A percentile compares a stretch with the other conserved stretches of the same genome.
Evolutionary conservation across 1,284 basidiomycete species (phyloP).

Genomic region (Rhodotorula sp.): DNA sequence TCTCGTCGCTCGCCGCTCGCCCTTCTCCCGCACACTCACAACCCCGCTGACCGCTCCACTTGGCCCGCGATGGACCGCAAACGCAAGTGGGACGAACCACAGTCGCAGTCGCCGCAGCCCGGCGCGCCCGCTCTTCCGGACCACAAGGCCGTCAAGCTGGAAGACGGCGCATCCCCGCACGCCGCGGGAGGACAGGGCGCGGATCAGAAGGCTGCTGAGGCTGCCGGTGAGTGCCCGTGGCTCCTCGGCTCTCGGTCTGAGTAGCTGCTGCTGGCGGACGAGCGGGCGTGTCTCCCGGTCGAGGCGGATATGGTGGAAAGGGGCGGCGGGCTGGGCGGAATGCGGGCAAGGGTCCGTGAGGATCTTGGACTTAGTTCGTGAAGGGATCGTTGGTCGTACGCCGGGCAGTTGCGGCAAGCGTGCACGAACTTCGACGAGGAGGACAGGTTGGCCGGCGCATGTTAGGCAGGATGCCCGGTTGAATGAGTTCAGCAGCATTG

Average conservation of each 20-base stretch:
- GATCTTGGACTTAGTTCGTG: no score
- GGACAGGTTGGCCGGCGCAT: no score
- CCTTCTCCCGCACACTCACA: no score
- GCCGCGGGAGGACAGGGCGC: neutral
- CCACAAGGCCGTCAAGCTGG: slow-evolving; percentile 56
- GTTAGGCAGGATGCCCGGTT: no score
- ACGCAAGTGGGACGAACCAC: slow-evolving; percentile 69
- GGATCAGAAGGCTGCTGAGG: slow-evolving; percentile 65
- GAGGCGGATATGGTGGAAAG: neutral
- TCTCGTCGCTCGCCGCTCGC: no score
- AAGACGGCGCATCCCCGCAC: slow-evolving; percentile 45
- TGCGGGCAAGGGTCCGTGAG: neutral
- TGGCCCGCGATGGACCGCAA: slow-evolving; percentile 48
- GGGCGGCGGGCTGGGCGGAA: neutral
- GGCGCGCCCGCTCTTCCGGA: neutral
- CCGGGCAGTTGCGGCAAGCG: no score
- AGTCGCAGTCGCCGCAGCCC: neutral
- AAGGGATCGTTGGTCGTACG: no score
- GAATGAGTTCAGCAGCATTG: no score
- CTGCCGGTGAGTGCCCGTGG: slow-evolving; percentile 61
- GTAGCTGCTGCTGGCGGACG: neutral
- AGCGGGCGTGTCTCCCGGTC: neutral
- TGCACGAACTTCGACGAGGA: no score
- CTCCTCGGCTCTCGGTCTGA: neutral
- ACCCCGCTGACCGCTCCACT: no score